phyloP scores from a whole-genome alignment of 2,329 filamentous ascomycete species.

The Fusarium citri region DNA sequence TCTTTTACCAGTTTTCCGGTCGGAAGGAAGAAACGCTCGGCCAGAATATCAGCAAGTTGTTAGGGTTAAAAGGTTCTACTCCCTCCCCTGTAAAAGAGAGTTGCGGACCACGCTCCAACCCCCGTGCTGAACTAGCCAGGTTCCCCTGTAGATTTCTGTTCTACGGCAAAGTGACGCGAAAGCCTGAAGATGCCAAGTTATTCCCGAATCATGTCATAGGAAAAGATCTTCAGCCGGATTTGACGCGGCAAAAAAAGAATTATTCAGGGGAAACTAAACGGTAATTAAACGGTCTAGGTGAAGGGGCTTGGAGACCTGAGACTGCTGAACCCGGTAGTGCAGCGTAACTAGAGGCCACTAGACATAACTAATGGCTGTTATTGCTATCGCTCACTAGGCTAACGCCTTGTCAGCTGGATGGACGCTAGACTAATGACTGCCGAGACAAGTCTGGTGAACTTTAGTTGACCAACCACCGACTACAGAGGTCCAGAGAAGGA shows the following conservation, averaged over 20 bases:
- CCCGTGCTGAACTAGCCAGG: background rate
- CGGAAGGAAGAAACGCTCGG: background rate
- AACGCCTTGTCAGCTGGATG: background rate
- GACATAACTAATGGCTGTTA: background rate
- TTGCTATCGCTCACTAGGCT: background rate
- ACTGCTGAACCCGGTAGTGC: background rate
- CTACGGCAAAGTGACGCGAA: background rate
- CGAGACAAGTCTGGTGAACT: background rate
- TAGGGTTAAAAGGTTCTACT: background rate
- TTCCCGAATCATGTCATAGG: conserved; percentile 2
- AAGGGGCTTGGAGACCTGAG: background rate
- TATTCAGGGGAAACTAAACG: conserved; percentile 1
- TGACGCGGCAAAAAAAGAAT: conserved; percentile 5
- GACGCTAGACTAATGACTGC: background rate
- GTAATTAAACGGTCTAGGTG: conserved; percentile 9
- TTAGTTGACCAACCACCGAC: background rate
- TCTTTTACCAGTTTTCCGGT: background rate
- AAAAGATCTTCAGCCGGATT: background rate
- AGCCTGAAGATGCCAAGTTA: background rate
- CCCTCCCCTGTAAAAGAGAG: background rate
- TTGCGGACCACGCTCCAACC: background rate
- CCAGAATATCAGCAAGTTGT: background rate
- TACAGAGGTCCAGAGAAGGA: background rate
- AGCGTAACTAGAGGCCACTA: background rate
- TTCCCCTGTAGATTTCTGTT: background rate